These are phyloP conservation scores for Byssothecium circinans DNA, from an alignment of 2,329 filamentous ascomycete genomes.

Conservation along the genomic window DNA sequence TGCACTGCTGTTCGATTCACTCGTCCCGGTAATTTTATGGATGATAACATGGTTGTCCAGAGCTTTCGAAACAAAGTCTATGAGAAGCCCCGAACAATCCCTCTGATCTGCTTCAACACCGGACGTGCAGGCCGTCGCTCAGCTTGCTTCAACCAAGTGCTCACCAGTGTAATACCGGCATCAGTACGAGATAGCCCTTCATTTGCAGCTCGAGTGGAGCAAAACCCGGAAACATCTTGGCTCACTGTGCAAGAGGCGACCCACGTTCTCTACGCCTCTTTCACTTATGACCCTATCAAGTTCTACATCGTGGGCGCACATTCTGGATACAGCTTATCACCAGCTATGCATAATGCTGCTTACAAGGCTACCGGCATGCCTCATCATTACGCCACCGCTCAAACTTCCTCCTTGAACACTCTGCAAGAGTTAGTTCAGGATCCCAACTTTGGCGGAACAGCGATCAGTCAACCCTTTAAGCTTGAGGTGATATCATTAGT, in stretches of 20 bases:
- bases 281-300: constrained; percentile 68
- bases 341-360: constrained; percentile 75
- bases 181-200: constrained; percentile 40
- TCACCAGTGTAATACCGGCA: constrained; percentile 63
- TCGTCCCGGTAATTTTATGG: constrained; percentile 58
- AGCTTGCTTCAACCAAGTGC: constrained; percentile 65
- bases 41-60: constrained; percentile 65
- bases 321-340: constrained; percentile 72
- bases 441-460: constrained; percentile 70
- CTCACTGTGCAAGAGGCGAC: constrained; percentile 67
- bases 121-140: constrained; percentile 65
- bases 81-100: constrained; percentile 50
- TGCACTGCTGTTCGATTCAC: constrained; percentile 66
- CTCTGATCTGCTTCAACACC: constrained; percentile 67
- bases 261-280: constrained; percentile 65
- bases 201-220: constrained; percentile 42
- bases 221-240: constrained; percentile 46
- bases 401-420: constrained; percentile 63
- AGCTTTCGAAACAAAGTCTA: constrained; percentile 57
- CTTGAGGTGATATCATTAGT: constrained; percentile 68
- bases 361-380: constrained; percentile 68
- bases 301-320: constrained; percentile 75
- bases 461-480: constrained; percentile 73
- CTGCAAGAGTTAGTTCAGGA: constrained; percentile 67
- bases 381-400: constrained; percentile 67